Conservation (phyloP, 129 eudicot genomes). For the Flaveria ramosissima region DNA sequence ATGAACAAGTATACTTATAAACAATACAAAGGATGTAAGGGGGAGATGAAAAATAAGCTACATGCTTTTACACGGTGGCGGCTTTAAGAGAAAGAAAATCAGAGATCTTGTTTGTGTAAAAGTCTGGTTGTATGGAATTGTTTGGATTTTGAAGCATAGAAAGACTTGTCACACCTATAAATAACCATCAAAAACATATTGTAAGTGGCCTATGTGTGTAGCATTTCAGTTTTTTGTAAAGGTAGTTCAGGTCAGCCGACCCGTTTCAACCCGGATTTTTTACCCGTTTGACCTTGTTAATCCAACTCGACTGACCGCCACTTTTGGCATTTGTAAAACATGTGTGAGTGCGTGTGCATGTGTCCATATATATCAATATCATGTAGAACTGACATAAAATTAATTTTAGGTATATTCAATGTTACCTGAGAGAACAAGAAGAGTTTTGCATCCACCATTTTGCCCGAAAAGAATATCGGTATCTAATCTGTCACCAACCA, state of each 20-base stretch:
- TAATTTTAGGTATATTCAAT: background rate
- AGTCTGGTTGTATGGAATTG: constrained; percentile 92
- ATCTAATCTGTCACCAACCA: constrained; percentile 99
- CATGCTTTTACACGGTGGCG: constrained; percentile 54
- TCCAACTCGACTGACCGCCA: background rate
- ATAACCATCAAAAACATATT: background rate
- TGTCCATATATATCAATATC: background rate
- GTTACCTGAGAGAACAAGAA: constrained; percentile 95
- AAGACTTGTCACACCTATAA: constrained; percentile 77
- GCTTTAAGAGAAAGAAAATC: constrained; percentile 86
- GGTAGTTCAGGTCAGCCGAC: background rate
- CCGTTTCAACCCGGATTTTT: background rate
- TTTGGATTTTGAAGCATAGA: constrained; percentile 84
- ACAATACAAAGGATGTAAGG: constrained; percentile 13
- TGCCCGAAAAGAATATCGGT: constrained; percentile 97
- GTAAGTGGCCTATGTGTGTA: background rate
- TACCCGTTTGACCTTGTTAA: background rate
- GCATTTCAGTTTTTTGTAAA: background rate
- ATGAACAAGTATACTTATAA: constrained; percentile 17
- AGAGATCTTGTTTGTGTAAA: constrained; percentile 90
- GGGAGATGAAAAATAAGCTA: background rate
- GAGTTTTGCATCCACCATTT: constrained; percentile 99
- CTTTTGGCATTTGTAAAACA: background rate
- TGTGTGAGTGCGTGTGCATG: background rate
- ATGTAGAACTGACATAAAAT: background rate